Evolutionary conservation across 139 green algal species (phyloP).

Genomic region (Edaphochlamys debaryana): DNA sequence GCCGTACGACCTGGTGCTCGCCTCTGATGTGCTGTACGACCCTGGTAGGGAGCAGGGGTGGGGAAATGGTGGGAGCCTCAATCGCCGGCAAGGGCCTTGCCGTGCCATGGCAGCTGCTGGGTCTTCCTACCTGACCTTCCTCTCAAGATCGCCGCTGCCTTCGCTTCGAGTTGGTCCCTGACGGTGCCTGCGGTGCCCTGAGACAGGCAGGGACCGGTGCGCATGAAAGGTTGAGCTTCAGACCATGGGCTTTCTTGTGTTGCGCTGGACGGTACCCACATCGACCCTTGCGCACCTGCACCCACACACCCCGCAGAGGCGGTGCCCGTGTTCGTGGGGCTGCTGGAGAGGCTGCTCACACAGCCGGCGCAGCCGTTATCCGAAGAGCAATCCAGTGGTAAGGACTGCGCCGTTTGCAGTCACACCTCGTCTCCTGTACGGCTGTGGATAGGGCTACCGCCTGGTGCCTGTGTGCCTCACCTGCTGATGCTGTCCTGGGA

Average conservation of each 20-base stretch:
- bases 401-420: too few relatives aligned
- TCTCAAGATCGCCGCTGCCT: background rate
- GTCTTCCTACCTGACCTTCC: background rate
- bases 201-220: background rate
- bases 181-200: background rate
- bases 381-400: too few relatives aligned
- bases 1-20: constrained; percentile 60
- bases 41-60: constrained; percentile 19
- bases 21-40: constrained; percentile 79
- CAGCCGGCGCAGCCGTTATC: background rate
- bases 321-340: constrained; percentile 10
- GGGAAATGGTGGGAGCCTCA: too few relatives aligned
- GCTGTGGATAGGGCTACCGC: too few relatives aligned
- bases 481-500: too few relatives aligned
- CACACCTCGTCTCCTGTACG: too few relatives aligned
- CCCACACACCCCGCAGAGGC: background rate
- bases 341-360: background rate
- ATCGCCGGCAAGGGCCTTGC: background rate
- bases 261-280: constrained; percentile 14
- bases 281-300: background rate
- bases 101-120: background rate
- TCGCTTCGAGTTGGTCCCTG: too few relatives aligned
- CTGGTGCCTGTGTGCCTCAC: too few relatives aligned
- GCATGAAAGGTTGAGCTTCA: background rate
- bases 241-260: too few relatives aligned